phyloP scores from a whole-genome alignment of 495 filamentous ascomycete genomes.

The Saxophila tyrrhenica region DNA sequence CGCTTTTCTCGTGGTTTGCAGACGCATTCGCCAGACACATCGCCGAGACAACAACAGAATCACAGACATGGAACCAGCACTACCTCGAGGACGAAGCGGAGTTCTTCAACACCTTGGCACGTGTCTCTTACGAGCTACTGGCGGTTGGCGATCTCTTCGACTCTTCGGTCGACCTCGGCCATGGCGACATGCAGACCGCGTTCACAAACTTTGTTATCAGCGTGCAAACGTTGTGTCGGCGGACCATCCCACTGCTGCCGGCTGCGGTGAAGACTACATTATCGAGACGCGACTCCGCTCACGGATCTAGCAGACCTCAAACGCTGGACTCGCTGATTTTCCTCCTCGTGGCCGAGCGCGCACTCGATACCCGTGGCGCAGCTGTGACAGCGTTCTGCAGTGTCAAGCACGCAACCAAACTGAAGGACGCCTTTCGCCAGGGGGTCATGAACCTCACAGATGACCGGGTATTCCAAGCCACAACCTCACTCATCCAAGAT shows the following conservation, averaged over 20 bases:
- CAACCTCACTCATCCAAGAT: background rate
- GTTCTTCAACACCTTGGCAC: background rate
- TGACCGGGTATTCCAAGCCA: background rate
- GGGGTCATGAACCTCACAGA: too few species aligned
- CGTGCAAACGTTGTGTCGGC: background rate
- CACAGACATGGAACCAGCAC: background rate
- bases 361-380: background rate
- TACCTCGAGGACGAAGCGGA: conserved; percentile 3
- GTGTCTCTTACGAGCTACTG: background rate
- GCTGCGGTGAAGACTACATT: background rate
- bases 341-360: background rate
- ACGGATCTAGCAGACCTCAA: background rate
- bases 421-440: background rate
- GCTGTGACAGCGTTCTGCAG: background rate
- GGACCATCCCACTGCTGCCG: background rate
- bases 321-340: background rate
- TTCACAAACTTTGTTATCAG: background rate
- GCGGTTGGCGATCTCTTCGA: background rate
- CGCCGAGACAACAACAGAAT: background rate
- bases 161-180: background rate
- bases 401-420: background rate
- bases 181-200: background rate
- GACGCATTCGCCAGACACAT: conserved; percentile 2
- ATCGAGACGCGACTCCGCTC: conserved; percentile 5
- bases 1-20: background rate